These are phyloP conservation scores for Agroathelia rolfsii DNA, from an alignment of 1,284 basidiomycete species.

Conservation along the genomic window DNA sequence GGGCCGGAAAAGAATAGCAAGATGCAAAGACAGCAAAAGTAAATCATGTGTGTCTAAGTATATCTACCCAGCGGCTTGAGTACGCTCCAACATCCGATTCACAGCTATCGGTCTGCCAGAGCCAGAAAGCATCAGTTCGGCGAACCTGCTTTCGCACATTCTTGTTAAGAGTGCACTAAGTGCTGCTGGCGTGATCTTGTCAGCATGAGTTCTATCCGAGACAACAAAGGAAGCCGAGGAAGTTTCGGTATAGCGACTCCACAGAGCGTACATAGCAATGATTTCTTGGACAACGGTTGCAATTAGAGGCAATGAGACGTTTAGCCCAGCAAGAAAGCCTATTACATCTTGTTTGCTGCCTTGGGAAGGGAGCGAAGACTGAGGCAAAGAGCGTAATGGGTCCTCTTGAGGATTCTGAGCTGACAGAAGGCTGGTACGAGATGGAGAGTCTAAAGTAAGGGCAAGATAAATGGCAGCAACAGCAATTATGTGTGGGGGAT, in stretches of 20 bases:
- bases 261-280: constrained; percentile 78
- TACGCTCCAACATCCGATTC: constrained; percentile 61
- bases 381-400: constrained; percentile 10
- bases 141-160: constrained; percentile 62
- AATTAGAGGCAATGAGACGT: constrained; percentile 75
- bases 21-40: too few relatives aligned
- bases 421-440: constrained; percentile 30
- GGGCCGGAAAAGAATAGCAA: too few relatives aligned
- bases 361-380: constrained; percentile 19
- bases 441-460: constrained; percentile 56
- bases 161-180: constrained; percentile 43
- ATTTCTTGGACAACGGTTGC: constrained; percentile 90
- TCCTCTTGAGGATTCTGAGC: constrained; percentile 14
- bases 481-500: constrained; percentile 92
- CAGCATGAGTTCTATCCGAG: constrained; percentile 10
- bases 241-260: constrained; percentile 68
- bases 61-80: constrained; percentile 50
- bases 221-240: constrained; percentile 7
- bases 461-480: constrained; percentile 85
- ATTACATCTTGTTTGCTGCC: constrained; percentile 51
- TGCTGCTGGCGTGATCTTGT: constrained; percentile 39
- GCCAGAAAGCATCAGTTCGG: constrained; percentile 47
- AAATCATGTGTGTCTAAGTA: too few relatives aligned
- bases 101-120: constrained; percentile 39
- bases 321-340: constrained; percentile 77